Percentiles rank a stretch among this genome's conserved stretches.
Conservation (phyloP, 805 yeast genomes). For the Yarrowia deformans region DNA sequence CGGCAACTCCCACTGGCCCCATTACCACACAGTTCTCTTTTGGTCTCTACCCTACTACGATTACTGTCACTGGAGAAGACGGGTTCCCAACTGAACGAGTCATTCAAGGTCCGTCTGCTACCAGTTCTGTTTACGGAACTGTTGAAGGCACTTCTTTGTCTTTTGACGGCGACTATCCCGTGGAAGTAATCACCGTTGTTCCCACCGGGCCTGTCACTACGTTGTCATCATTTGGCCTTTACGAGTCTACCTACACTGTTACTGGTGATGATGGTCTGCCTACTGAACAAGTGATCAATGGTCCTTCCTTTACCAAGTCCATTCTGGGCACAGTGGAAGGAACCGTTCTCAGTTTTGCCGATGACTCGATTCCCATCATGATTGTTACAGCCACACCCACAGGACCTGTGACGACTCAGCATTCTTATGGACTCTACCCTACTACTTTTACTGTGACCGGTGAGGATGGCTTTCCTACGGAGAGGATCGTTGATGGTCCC, state of each 20-base stretch:
- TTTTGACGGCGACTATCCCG: background rate
- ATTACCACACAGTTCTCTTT: background rate
- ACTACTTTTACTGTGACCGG: background rate
- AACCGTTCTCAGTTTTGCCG: background rate
- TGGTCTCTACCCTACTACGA: background rate
- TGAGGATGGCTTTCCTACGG: background rate
- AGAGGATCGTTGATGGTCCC: background rate
- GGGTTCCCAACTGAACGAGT: background rate
- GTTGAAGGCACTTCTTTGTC: background rate
- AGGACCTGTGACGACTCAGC: background rate
- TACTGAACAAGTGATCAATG: background rate
- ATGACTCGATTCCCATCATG: background rate
- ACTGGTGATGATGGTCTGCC: background rate
- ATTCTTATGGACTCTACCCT: background rate
- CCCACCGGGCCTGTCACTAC: background rate
- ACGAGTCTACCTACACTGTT: background rate
- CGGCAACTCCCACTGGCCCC: background rate
- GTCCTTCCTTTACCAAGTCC: background rate
- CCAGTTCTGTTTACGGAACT: background rate
- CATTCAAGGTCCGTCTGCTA: background rate
- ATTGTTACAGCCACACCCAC: constrained; percentile 2
- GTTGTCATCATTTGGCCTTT: background rate
- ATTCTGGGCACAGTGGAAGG: background rate
- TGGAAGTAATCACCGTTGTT: background rate
- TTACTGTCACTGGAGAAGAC: background rate